phyloP scores from a whole-genome alignment of 2,329 filamentous ascomycete species.

The Dactylellina cionopaga region DNA sequence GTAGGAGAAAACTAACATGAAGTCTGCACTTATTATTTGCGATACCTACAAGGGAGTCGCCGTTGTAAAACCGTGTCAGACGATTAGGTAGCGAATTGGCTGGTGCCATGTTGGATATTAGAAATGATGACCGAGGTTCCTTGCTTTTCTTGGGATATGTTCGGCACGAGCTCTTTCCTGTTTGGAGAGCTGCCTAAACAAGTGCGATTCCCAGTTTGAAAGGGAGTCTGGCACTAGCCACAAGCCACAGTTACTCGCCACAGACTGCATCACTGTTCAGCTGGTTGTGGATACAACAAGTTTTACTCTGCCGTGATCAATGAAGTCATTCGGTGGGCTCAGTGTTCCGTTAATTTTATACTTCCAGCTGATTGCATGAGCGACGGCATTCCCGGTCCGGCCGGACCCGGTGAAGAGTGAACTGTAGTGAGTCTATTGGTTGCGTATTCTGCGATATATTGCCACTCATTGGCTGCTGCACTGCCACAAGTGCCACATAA shows the following conservation, averaged over 20 bases:
- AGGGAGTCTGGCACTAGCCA: neutral
- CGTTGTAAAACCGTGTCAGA: constrained; percentile 13
- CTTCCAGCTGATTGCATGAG: neutral
- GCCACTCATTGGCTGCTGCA: constrained; percentile 25
- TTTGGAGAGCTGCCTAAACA: constrained; percentile 30
- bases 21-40: neutral
- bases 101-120: neutral
- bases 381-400: constrained; percentile 13
- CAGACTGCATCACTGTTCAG: constrained; percentile 12
- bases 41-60: constrained; percentile 15
- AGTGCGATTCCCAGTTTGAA: neutral
- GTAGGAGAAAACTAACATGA: too few relatives aligned
- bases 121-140: constrained; percentile 13
- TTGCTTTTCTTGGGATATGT: neutral
- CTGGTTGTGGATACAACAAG: neutral
- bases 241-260: constrained; percentile 39
- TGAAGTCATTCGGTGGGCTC: constrained; percentile 6
- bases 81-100: constrained; percentile 25
- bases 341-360: neutral
- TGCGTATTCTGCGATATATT: too few relatives aligned
- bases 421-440: neutral
- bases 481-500: constrained; percentile 31
- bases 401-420: constrained; percentile 4
- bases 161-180: constrained; percentile 39
- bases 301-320: constrained; percentile 5